Percentiles rank a stretch among this genome's conserved stretches.
Evolutionary conservation across 2,329 filamentous ascomycete genomes (phyloP).

Genomic region (Aureobasidium sp.): DNA sequence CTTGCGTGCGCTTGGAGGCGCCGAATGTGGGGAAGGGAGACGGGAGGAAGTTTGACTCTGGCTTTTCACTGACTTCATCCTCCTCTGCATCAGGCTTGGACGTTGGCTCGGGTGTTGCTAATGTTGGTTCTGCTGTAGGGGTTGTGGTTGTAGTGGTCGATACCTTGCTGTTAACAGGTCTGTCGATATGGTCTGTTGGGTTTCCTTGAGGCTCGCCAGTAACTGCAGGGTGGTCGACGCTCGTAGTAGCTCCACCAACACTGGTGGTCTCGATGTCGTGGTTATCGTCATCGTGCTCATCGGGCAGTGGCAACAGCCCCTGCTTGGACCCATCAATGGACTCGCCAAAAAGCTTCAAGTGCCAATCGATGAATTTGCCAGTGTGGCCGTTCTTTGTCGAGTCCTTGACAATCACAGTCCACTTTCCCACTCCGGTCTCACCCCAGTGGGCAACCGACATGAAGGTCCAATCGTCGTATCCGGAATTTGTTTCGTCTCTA

Average conservation of each 20-base stretch:
- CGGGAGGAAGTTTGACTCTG: slow-evolving; percentile 56
- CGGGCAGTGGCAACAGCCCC: slow-evolving; percentile 69
- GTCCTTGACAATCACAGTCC: slow-evolving; percentile 87
- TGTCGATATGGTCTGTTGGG: slow-evolving; percentile 39
- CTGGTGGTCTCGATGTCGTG: slow-evolving; percentile 55
- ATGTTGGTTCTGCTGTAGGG: slow-evolving; percentile 19
- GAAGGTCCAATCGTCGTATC: slow-evolving; percentile 95
- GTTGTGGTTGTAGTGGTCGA: slow-evolving; percentile 19
- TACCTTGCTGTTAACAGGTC: slow-evolving; percentile 51
- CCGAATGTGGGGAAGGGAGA: slow-evolving; percentile 87
- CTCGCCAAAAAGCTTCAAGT: slow-evolving; percentile 90
- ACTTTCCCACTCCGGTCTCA: slow-evolving; percentile 76
- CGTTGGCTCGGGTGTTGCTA: slow-evolving; percentile 14
- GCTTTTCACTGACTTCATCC: slow-evolving; percentile 19
- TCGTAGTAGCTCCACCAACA: slow-evolving; percentile 53
- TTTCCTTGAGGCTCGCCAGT: slow-evolving; percentile 38
- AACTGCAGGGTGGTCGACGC: slow-evolving; percentile 37
- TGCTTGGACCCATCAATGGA: slow-evolving; percentile 68
- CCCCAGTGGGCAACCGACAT: slow-evolving; percentile 99
- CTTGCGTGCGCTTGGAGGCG: slow-evolving; percentile 74
- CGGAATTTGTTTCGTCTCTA: slow-evolving; percentile 55
- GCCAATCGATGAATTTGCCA: slow-evolving; percentile 84
- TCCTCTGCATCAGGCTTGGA: slow-evolving; percentile 20
- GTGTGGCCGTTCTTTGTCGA: slow-evolving; percentile 65
- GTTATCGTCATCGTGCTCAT: slow-evolving; percentile 73